Base-by-base conservation (phyloP, 2,329 filamentous ascomycete genomes). In the Karstenula rhodostoma region DNA sequence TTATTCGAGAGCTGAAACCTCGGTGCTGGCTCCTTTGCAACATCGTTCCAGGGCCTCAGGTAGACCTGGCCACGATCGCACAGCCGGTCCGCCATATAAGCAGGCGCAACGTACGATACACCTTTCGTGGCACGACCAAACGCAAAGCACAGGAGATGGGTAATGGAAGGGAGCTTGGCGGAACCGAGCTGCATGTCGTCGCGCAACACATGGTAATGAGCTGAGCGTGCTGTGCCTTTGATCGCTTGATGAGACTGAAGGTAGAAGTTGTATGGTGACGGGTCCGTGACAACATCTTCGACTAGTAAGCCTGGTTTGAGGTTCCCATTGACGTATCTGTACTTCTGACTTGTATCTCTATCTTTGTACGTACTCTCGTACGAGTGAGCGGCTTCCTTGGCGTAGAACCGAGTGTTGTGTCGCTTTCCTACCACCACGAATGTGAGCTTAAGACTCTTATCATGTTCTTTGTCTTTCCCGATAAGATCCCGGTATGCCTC, bases 131-230 rank as follows among this genome's bases (percentile, higher is more conserved):
- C 52, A 23, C 44, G 44, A 23, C 9, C 29, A 23, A 13, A 23
- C 40, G 23, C 29, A 23, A 37, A 46, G 29, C 33, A 48, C 3
- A 49, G 27, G 10, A 23, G 19, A 6, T 44, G 19, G 12, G 47
- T 46, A 10, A 35, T 40, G 33, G 22, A 6, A 25, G 22, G 2
- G 23, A n/a, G 48, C 17, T 33, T 29, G 48, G 12, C 23, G 5
- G 10, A 42, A 1, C 46, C 46, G 8, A 48, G 17, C 1, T 17
- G 6, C 9, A 48, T 48, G 8, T 27, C 46, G 46, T 48, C 46
- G 22, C 12, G 10, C 4, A 78, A 49, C 1, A 75, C 62, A 53
- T 72, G 68, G 64, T 78, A 78, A 56, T 77, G 73, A 0, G 72
- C 64, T 1, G 71, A 61, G 9, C 61, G 60, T 2, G 69, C 72